phyloP scores from a whole-genome alignment of 768 basidiomycete species.

The Calocybe gangraenosa region DNA sequence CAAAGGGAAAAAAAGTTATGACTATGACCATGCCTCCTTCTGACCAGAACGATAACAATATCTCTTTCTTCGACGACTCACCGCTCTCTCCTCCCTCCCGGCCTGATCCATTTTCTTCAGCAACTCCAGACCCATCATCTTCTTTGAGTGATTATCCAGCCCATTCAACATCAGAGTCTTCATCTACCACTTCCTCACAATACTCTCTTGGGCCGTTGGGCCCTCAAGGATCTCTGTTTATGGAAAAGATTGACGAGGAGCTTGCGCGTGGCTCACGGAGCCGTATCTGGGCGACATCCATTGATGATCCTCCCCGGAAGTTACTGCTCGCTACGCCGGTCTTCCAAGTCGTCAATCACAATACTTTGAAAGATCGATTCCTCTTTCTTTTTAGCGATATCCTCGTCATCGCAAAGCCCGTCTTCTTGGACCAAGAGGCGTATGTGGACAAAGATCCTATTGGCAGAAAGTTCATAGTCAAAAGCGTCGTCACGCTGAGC shows the following conservation, averaged over 20 bases:
- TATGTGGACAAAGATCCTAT: conserved; percentile 59
- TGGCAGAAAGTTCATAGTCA: conserved; percentile 83
- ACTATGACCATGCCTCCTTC: conserved; percentile 21
- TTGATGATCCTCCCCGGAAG: conserved; percentile 87
- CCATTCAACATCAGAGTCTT: conserved; percentile 67
- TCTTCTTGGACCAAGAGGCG: conserved; percentile 64
- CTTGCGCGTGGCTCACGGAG: conserved; percentile 59
- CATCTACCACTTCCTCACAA: conserved; percentile 67
- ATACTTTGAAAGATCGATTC: conserved; percentile 94
- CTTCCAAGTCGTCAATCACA: conserved; percentile 88
- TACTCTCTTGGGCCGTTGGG: conserved; percentile 44
- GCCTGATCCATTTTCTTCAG: conserved; percentile 55
- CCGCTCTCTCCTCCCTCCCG: conserved; percentile 39
- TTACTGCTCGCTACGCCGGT: conserved; percentile 82
- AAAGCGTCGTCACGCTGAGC: conserved; percentile 79
- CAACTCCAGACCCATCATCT: conserved; percentile 77
- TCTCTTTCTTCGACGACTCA: conserved; percentile 27
- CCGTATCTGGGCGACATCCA: conserved; percentile 54
- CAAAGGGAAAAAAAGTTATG: conserved; percentile 32
- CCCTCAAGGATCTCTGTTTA: conserved; percentile 47
- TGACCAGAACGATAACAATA: conserved; percentile 16
- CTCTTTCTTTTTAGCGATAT: conserved; percentile 97
- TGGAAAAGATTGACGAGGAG: conserved; percentile 69
- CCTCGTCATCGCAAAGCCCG: conserved; percentile 88
- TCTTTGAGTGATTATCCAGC: conserved; percentile 69